Evolutionary conservation across 2,329 filamentous ascomycete species (phyloP), one percentile per base, ranked within the genome.

Genomic region (Clonostachys chloroleuca): DNA sequence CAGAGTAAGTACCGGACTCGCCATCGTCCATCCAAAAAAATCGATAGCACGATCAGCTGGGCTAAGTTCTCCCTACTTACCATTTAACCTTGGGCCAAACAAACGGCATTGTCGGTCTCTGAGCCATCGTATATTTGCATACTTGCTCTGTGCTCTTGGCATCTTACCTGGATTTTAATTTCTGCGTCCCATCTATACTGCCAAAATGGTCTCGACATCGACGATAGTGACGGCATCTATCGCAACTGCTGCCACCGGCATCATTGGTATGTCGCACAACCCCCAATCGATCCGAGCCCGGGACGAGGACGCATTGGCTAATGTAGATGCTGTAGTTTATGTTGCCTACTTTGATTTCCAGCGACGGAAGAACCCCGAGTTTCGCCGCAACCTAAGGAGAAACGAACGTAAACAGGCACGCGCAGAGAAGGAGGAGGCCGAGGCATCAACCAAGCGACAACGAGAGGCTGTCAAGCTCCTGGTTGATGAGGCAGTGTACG

Each of bases 401-500:
- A 87, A 89, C 68, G 85, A 87, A 66, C 86, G 88, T 69, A 79
- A 79, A 62, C 81, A 86, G 66, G 81, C 78, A 54, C 84, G 85
- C 56, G 81, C 74, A 50, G 83, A 84, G 59, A 89, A 90, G 72
- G 85, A 88, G 59, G 78, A 84, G 63, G 85, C 83, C 51, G 81
- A 86, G 62, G 77, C 79, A 50, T 77, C 81, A 54, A 78, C 78
- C 52, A 76, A 79, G 57, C 75, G 78, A 66, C 86, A 89, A 73
- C 83, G 85, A 63, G 79, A 88, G 66, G 74, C 78, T 58, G 88
- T 99, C 72, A 86, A 86, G 69, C 69, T 70, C 48, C 83, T 81
- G 45, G 87, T 97, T 43, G 83, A 90, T 58, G 80, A 87, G 59
- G 90, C 92, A 58, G 89, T 91, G 73, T 87, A 88, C 49, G 91